Evolutionary conservation across 768 basidiomycete species (phyloP).

Genomic region (Hericium alpestre): DNA sequence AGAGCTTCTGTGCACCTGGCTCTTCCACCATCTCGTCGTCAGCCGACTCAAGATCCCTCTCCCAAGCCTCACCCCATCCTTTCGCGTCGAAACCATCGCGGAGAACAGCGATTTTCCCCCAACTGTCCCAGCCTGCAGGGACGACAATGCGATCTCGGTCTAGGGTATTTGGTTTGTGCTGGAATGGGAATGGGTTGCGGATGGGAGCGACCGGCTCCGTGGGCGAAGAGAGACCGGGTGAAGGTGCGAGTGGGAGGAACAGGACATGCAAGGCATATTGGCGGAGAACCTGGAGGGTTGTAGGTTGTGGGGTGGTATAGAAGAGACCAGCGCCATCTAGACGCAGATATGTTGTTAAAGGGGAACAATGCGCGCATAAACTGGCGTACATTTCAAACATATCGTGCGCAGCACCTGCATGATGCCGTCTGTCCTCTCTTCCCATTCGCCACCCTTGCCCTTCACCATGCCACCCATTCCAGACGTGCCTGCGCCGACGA

Average conservation of each 20-base stretch:
- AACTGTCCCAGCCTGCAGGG: slow-evolving; percentile 95
- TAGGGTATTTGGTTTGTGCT: slow-evolving; percentile 78
- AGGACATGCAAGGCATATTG: slow-evolving; percentile 78
- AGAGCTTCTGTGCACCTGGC: slow-evolving; percentile 55
- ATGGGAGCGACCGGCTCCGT: slow-evolving; percentile 35
- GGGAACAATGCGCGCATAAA: neutral
- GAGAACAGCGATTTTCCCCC: slow-evolving; percentile 88
- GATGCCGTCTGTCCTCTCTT: slow-evolving; percentile 88
- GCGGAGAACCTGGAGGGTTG: slow-evolving; percentile 64
- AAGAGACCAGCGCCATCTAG: slow-evolving; percentile 87
- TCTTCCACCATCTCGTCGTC: slow-evolving; percentile 31
- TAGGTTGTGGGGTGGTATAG: slow-evolving; percentile 77
- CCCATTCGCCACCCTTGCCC: slow-evolving; percentile 87
- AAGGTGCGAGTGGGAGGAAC: slow-evolving; percentile 62
- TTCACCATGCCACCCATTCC: slow-evolving; percentile 89
- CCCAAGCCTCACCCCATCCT: slow-evolving; percentile 72
- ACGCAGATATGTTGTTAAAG: neutral
- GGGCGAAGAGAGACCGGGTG: slow-evolving; percentile 24
- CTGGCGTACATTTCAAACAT: slow-evolving; percentile 74
- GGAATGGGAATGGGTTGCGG: slow-evolving; percentile 79
- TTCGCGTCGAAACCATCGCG: slow-evolving; percentile 87
- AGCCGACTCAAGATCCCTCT: slow-evolving; percentile 42
- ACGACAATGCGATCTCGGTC: slow-evolving; percentile 89
- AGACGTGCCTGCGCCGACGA: slow-evolving; percentile 57
- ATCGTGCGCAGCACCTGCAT: slow-evolving; percentile 93